Evolutionary conservation across 2,329 filamentous ascomycete species (phyloP).

Genomic region (Beauveria varroae): DNA sequence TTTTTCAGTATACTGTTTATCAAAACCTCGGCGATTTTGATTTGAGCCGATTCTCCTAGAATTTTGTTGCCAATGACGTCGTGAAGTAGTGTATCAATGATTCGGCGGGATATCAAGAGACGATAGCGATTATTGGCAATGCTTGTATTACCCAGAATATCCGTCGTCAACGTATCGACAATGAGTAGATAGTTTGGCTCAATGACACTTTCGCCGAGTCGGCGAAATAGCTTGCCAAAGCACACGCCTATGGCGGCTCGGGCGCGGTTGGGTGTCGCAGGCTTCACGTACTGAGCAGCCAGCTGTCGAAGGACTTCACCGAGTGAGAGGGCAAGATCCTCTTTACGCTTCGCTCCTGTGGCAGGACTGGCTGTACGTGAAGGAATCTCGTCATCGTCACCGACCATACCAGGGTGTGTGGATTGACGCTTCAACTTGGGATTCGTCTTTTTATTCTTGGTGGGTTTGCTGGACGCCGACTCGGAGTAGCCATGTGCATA

Average conservation of each 20-base stretch:
- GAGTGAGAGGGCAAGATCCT: constrained; percentile 67
- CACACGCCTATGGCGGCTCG: constrained; percentile 80
- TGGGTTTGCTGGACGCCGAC: constrained; percentile 42
- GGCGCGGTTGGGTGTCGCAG: constrained; percentile 70
- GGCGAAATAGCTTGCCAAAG: constrained; percentile 73
- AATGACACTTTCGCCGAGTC: constrained; percentile 73
- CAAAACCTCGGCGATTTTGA: constrained; percentile 71
- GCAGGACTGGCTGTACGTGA: constrained; percentile 66
- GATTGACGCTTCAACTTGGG: constrained; percentile 50
- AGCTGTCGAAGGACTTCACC: constrained; percentile 71
- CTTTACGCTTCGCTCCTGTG: constrained; percentile 58
- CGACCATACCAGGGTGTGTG: constrained; percentile 48
- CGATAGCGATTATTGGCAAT: constrained; percentile 83
- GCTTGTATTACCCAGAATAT: constrained; percentile 68
- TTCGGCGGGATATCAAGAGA: constrained; percentile 74
- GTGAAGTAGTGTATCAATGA: constrained; percentile 76
- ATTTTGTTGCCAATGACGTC: constrained; percentile 74
- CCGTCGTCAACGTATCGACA: constrained; percentile 69
- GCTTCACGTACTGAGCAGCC: constrained; percentile 70
- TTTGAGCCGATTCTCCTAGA: constrained; percentile 81
- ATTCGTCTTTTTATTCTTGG: constrained; percentile 65
- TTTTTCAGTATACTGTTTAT: constrained; percentile 89
- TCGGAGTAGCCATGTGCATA: constrained; percentile 66
- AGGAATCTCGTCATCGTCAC: constrained; percentile 66
- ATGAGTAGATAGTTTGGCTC: constrained; percentile 78